Percentiles rank a stretch among this genome's conserved stretches.
Conservation (phyloP, 2,329 filamentous ascomycete species). For the Colletotrichum abscissum region DNA sequence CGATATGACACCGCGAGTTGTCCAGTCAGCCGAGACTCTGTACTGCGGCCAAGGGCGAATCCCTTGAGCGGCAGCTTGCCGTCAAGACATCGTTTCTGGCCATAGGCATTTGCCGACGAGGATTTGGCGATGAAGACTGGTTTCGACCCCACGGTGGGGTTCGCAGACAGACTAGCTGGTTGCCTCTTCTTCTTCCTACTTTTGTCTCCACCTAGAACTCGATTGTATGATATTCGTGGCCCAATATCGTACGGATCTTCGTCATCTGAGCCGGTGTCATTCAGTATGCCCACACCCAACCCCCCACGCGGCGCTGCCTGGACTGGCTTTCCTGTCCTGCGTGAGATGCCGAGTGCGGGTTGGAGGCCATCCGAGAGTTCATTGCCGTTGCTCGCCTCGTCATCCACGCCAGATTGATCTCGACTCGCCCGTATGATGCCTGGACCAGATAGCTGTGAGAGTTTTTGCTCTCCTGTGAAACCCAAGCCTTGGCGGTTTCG, state of each 20-base stretch:
- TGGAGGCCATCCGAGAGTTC: background rate
- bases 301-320: constrained; percentile 63
- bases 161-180: constrained; percentile 59
- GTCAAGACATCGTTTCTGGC: constrained; percentile 78
- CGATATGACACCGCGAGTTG: constrained; percentile 61
- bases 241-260: constrained; percentile 95
- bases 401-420: constrained; percentile 31
- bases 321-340: constrained; percentile 59
- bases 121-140: constrained; percentile 80
- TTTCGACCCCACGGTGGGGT: constrained; percentile 72
- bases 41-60: constrained; percentile 75
- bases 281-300: constrained; percentile 89
- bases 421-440: background rate
- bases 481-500: constrained; percentile 78
- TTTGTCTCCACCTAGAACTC: constrained; percentile 83
- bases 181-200: constrained; percentile 76
- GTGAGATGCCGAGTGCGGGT: constrained; percentile 10
- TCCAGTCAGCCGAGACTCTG: constrained; percentile 58
- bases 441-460: constrained; percentile 43
- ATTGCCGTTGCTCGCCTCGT: background rate
- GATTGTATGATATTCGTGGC: constrained; percentile 89
- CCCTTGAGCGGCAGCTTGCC: constrained; percentile 83
- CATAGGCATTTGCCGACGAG: constrained; percentile 41
- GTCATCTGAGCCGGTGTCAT: constrained; percentile 94
- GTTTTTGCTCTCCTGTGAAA: constrained; percentile 67